Evolutionary conservation across 2,329 filamentous ascomycete species (phyloP).

Genomic region (Grosmannia penicillata): DNA sequence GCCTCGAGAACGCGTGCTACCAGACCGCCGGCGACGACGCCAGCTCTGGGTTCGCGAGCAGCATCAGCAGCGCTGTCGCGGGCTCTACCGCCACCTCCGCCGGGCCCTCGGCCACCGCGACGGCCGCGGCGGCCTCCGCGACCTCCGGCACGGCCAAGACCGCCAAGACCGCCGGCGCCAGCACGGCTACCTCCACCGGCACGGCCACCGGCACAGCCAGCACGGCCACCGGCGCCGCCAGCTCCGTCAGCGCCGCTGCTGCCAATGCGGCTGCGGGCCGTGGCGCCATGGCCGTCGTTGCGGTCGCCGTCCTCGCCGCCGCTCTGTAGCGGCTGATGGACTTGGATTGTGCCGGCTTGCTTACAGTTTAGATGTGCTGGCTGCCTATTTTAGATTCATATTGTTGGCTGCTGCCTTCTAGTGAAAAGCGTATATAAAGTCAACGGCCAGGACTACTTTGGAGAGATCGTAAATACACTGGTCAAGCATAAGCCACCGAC

Average conservation of each 20-base stretch:
- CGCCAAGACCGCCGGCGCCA: background rate
- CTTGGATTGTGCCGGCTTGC: slow-evolving; percentile 6
- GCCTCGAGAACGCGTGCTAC: no score
- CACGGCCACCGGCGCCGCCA: background rate
- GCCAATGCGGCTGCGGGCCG: background rate
- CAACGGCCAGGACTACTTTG: no score
- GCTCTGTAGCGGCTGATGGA: background rate
- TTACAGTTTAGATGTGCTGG: no score
- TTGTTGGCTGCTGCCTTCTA: no score
- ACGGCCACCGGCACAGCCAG: background rate
- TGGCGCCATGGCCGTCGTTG: background rate
- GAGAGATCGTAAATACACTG: no score
- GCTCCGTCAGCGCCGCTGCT: background rate
- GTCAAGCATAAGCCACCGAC: no score
- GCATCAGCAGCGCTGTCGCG: no score
- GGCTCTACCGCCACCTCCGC: slow-evolving; percentile 1
- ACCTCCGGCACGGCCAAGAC: background rate
- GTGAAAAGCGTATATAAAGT: no score
- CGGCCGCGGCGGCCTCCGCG: background rate
- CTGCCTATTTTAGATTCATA: no score
- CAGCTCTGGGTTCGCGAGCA: no score
- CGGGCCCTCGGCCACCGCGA: background rate
- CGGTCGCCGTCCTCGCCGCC: background rate
- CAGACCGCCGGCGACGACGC: background rate
- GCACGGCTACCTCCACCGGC: background rate